Base-by-base conservation (phyloP, 768 basidiomycete genomes). In the Mycena alexandri region DNA sequence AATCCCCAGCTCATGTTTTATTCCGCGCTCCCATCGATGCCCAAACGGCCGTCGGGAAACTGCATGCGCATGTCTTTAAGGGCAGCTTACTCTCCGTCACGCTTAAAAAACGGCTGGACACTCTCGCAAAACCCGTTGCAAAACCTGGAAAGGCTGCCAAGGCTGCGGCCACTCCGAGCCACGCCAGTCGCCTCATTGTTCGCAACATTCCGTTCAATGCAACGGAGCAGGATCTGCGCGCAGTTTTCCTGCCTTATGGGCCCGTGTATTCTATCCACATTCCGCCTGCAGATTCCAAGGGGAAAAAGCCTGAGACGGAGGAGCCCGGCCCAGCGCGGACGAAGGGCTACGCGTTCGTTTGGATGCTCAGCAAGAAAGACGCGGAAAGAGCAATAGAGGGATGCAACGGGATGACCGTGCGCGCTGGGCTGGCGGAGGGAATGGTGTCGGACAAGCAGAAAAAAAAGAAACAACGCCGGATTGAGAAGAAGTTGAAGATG, bases 21-120 rank as follows among this genome's bases (percentile, higher is more conserved):
- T 96, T 96, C 77, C 77, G 84, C 2, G 89, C 87, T 0, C 89
- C 94, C 2, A 81, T 83, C 8, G 78, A 86, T 29, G 95, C 96
- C 0, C 82, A 85, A 43, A 86, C 89, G 12, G 92, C 94, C 2
- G 88, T 93, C 43, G 81, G 78, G 60, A 94, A 93, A 77, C 86
- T 99, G 2, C 95, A 99, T 75, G 94, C 94, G 1, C 95, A 96
- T 75, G 92, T 96, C 33, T 97, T 92, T 86, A 96, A 97, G 76
- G 95, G 95, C 44, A 83, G 85, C 11, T 81, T 96, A 6, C 86
- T 98, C n/a, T 94, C 93, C 3, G 93, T 92, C 16, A 89, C 92
- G 9, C 85, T 97, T 54, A 96, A 97, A 84, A 95, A 95, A 75
- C 88, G 93, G 17, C 79, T 94, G 10, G 93, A 96, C 63, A 86